phyloP scores from a whole-genome alignment of 345 rosid genomes.

The Aquilaria sinensis region DNA sequence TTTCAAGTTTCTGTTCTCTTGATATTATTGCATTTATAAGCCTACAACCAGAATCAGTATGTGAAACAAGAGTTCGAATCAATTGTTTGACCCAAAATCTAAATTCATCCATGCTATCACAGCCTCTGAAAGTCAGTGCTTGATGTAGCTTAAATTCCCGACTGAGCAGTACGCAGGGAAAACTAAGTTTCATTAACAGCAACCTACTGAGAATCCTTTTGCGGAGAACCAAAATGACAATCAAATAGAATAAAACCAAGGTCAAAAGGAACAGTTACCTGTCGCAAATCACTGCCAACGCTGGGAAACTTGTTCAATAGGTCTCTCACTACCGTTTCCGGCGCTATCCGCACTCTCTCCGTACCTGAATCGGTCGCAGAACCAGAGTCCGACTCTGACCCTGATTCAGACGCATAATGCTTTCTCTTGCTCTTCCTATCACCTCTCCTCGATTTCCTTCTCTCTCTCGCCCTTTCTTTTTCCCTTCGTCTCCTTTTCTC shows the following conservation, averaged over 20 bases:
- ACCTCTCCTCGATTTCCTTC: constrained; percentile 36
- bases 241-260: background rate
- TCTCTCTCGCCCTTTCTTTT: constrained; percentile 32
- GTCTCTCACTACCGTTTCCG: constrained; percentile 43
- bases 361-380: constrained; percentile 30
- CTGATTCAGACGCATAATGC: constrained; percentile 25
- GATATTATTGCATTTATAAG: too few species aligned
- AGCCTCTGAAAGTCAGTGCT: too few species aligned
- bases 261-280: constrained; percentile 24
- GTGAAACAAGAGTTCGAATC: too few species aligned
- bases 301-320: constrained; percentile 55
- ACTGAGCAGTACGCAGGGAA: too few species aligned
- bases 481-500: constrained; percentile 35
- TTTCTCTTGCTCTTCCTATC: constrained; percentile 30
- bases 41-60: too few species aligned
- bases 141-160: too few species aligned
- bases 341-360: constrained; percentile 22
- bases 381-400: constrained; percentile 21
- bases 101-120: too few species aligned
- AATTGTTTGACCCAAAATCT: too few species aligned
- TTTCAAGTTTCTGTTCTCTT: too few species aligned
- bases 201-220: too few species aligned
- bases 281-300: constrained; percentile 62
- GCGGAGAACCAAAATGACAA: too few species aligned
- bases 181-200: too few species aligned